Base-by-base conservation (phyloP, 2,329 filamentous ascomycete species). In the Pseudocercospora fuligena region DNA sequence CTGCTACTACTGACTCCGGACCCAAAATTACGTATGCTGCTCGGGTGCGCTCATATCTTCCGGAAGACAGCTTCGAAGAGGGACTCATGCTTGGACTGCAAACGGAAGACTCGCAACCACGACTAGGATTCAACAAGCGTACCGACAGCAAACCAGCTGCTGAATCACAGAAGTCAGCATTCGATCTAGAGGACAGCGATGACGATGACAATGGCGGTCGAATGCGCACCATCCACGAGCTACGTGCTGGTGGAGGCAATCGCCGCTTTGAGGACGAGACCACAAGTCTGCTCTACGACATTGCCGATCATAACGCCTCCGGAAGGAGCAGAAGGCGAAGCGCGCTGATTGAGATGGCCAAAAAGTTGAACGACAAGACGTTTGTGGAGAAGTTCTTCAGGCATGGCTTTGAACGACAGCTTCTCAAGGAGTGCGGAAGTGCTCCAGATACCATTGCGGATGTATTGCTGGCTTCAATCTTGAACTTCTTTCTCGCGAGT, bases 371-470 rank as follows among this genome's bases (percentile, higher is more conserved):
- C 2, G 83, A 89, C 59, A 88, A 89, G 72, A 82, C 82, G 0
- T 93, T 92, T 72, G 82, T 87, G 29, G 83, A 84, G 19, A 89
- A 91, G 68, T 93, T 97, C 73, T 85, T 91, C 21, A 89, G 93
- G 68, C 89, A 92, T 70, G 88, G 88, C 6, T 87, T 91, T 64
- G 91, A 92, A 68, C 85, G 88, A 62, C 86, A 86, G 31, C 82
- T 97, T 16, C 86, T 93, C 61, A 83, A 86, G 53, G 85, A 87
- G 49, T 82, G 91, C 9, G 84, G 83, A 0, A 82, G 69, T 58
- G 70, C 70, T 43, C 78, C 71, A 65, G 85, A 81, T 66, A 71
- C 72, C 51, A 81, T 80, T 64, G 85, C 79, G 60, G 88, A 88
- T 6, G 91, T 90, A 73, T 81, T 88, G 1, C 83, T 93, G 14